Evolutionary conservation across 164 flowering plant genomes (phyloP), one percentile per base, ranked within the genome.

Genomic region (Sedum album): DNA sequence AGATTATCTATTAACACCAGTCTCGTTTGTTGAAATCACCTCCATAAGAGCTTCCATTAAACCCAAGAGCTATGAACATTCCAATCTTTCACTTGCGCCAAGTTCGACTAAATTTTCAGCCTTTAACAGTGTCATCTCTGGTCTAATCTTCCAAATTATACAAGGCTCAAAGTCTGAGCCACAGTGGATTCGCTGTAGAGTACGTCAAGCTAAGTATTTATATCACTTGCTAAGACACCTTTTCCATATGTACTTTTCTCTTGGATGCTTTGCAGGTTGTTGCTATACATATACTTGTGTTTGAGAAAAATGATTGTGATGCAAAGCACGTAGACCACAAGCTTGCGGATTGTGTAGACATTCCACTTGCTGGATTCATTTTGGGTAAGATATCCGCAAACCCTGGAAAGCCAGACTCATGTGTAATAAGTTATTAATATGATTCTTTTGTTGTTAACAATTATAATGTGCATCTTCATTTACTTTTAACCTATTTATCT

Each of bases 301-400:
- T 89, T 72, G 90, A 88, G 77, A 82, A 69, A 70, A 70, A 41
- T 68, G 71, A 71, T 69, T 35, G 48, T 14, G 60, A 66, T 42
- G 68, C 38, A 31, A 26, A 74, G 51, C 60, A 55, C 66, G 20
- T 66, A 44, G 66, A 30, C 4, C 61, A 74, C 26, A 57, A 62
- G 68, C 60, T 33, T 23, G 68, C 80, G 44, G 69, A 57, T 57
- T 28, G 28, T 30, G 33, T 55, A 65, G 68, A 79, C 61, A 82
- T 93, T 63, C 86, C 89, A 35, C 81, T 88, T 73, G 92, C 91
- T 71, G 83, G 86, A 73, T 87, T 93, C 79, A 61, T 90, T 23
- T 63, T 93, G 73, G 98, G 96, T 87, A 78, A 63, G 80, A 71
- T 69, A 14, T n/a, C n/a, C 21, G 20, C 39, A 31, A 39, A 31